Conservation (phyloP, 2,329 filamentous ascomycete genomes). For the Xylaria multiplex region DNA sequence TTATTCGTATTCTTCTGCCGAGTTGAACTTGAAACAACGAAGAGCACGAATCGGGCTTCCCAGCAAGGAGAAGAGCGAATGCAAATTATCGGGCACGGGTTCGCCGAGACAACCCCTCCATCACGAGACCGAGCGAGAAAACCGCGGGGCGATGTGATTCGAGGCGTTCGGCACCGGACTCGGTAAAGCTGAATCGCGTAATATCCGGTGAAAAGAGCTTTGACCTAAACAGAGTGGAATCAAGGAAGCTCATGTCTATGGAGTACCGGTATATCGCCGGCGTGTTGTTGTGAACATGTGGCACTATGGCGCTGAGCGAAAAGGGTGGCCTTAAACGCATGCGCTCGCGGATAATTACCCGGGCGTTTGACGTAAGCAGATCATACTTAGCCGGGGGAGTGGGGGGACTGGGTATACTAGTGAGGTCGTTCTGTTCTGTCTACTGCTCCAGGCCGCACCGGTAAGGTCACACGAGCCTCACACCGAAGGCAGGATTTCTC, state of each 20-base stretch:
- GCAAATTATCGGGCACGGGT: slow-evolving; percentile 7
- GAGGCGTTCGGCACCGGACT: slow-evolving; percentile 1
- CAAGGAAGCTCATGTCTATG: slow-evolving; percentile 4
- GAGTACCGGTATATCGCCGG: slow-evolving; percentile 1
- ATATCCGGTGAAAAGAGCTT: background rate
- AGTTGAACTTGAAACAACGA: background rate
- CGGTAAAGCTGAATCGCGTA: slow-evolving; percentile 5
- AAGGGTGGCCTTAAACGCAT: background rate
- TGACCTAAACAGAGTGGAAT: background rate
- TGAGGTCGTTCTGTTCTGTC: background rate
- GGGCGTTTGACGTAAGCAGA: slow-evolving; percentile 24
- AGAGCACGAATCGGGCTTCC: background rate
- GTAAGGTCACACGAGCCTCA: slow-evolving; percentile 35
- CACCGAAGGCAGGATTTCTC: slow-evolving; percentile 30
- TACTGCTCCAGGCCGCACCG: slow-evolving; percentile 18
- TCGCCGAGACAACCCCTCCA: background rate
- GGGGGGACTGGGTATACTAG: slow-evolving; percentile 3
- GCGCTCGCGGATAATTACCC: slow-evolving; percentile 20
- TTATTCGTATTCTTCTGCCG: background rate
- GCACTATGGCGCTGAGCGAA: slow-evolving; percentile 10
- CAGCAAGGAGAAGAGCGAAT: background rate
- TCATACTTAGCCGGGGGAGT: slow-evolving; percentile 20
- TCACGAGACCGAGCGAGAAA: slow-evolving; percentile 1
- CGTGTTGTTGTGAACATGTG: slow-evolving; percentile 4
- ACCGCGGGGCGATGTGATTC: background rate